Evolutionary conservation across 352 stramenopile genomes (phyloP), one percentile per base, ranked within the genome.

Genomic region (Paralagenidium karlingii): DNA sequence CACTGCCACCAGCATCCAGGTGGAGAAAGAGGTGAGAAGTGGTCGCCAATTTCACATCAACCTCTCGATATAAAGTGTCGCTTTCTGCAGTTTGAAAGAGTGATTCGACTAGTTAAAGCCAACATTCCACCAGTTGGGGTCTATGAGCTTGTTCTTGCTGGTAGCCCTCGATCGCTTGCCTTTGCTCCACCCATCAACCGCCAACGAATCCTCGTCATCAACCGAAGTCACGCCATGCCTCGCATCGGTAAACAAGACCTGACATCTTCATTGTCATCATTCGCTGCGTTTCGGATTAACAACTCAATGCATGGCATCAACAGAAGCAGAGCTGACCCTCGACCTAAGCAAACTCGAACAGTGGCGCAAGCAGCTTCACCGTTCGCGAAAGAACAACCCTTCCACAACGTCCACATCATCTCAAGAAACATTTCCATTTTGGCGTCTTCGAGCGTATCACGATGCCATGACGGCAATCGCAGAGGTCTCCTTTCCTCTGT

Each of bases 151-250:
- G n/a, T n/a, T n/a, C n/a, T n/a, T n/a, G n/a, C n/a, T n/a, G n/a
- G n/a, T n/a, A n/a, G n/a, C n/a, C n/a, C n/a, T n/a, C n/a, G n/a
- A n/a, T n/a, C n/a, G n/a, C n/a, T n/a, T n/a, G n/a, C n/a, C n/a
- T n/a, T n/a, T n/a, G n/a, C n/a, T n/a, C n/a, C n/a, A n/a, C n/a
- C n/a, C n/a, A n/a, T n/a, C n/a, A n/a, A n/a, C n/a, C n/a, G n/a
- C n/a, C n/a, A n/a, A n/a, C n/a, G n/a, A n/a, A 68, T 60, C 12
- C 43, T 85, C n/a, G 58, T 82, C 11, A 56, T 85, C 31, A 82
- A 81, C 43, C 54, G 55, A 19, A 53, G 40, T n/a, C 60, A 60
- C 18, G 12, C 48, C 13, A 43, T 85, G 15, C 71, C 71, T 47
- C 63, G 45, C 11, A 63, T 85, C 24, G 68, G 71, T 85, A 60